phyloP scores from a whole-genome alignment of 2,329 filamentous ascomycete genomes.

The Alternaria ethzedia region DNA sequence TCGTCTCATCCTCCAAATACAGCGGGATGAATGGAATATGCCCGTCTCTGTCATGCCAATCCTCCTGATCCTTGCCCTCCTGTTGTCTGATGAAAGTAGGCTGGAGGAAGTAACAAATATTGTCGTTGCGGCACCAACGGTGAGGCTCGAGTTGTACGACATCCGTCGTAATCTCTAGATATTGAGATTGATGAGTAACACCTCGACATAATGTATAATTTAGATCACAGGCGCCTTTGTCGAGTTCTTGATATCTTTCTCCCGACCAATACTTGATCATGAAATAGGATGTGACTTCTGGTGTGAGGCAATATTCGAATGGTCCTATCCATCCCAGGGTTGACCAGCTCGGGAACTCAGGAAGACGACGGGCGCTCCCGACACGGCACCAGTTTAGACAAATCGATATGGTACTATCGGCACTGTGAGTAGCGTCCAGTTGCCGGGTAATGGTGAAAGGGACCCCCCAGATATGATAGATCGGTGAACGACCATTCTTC shows the following conservation, averaged over 20 bases:
- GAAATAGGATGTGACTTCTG: background rate
- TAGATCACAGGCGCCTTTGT: background rate
- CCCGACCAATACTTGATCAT: background rate
- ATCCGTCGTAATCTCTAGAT: background rate
- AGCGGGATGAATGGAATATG: background rate
- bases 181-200: background rate
- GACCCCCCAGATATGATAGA: background rate
- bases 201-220: background rate
- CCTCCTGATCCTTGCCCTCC: background rate
- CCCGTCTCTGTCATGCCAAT: background rate
- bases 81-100: background rate
- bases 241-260: background rate
- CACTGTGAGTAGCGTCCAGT: background rate
- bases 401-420: background rate
- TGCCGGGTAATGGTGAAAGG: background rate
- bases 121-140: accelerated
- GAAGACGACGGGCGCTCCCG: background rate
- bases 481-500: accelerated
- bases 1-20: accelerated
- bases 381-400: background rate
- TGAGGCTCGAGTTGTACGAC: background rate
- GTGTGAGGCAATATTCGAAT: accelerated
- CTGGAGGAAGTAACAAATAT: background rate
- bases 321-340: background rate
- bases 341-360: background rate